Evolutionary conservation across 352 stramenopile species (phyloP).

Genomic region (Pythium myriotylum): DNA sequence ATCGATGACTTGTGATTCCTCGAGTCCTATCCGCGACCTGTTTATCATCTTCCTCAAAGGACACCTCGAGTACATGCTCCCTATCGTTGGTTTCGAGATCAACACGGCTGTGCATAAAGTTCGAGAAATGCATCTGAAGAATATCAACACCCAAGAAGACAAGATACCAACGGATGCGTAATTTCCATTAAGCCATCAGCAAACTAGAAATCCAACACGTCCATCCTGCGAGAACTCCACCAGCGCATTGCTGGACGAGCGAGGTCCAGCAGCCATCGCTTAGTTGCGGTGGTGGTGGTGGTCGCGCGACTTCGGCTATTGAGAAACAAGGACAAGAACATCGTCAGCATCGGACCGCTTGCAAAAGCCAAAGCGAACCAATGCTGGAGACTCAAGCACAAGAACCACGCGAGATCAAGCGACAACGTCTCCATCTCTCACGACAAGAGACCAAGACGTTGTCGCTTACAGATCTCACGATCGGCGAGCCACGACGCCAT

Average conservation of each 20-base stretch:
- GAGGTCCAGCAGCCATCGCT: constrained; percentile 18
- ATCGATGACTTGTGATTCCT: too few relatives aligned
- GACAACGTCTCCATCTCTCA: neutral
- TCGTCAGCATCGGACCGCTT: constrained; percentile 46
- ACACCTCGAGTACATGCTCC: too few relatives aligned
- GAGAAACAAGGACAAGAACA: constrained; percentile 26
- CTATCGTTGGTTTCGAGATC: too few relatives aligned
- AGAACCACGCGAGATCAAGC: neutral
- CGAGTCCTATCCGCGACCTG: too few relatives aligned
- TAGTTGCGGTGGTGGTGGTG: constrained; percentile 85
- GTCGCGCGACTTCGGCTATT: constrained; percentile 68
- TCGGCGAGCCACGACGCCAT: constrained; percentile 8
- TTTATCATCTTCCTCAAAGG: too few relatives aligned
- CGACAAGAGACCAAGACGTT: too few relatives aligned
- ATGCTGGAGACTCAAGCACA: neutral
- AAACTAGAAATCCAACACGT: neutral
- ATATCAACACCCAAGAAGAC: too few relatives aligned
- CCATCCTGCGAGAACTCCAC: constrained; percentile 1
- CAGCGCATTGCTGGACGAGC: neutral
- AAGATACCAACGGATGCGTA: too few relatives aligned
- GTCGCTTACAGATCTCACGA: too few relatives aligned
- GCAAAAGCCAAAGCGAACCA: neutral
- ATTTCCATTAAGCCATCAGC: constrained; percentile 9
- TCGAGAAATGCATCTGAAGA: too few relatives aligned
- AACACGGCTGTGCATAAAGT: too few relatives aligned